Evolutionary conservation across 495 filamentous ascomycete species (phyloP).

Genomic region (Tirmania nivea): DNA sequence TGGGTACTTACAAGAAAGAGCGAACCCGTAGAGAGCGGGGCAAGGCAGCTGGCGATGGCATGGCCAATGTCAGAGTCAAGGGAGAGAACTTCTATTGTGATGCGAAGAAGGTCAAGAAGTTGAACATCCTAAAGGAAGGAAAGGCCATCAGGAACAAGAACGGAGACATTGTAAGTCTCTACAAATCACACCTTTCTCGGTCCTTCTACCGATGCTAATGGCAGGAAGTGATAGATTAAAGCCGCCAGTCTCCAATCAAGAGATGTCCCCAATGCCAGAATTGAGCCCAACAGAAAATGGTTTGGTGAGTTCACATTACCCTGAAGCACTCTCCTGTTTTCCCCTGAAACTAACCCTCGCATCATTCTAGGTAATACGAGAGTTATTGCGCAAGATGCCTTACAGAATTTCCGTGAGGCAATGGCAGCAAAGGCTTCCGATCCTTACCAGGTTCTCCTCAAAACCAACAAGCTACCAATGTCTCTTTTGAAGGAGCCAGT

Average conservation of each 20-base stretch:
- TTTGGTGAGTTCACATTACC: constrained; percentile 23
- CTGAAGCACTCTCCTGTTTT: neutral
- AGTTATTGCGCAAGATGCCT: constrained; percentile 45
- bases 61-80: constrained; percentile 75
- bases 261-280: constrained; percentile 57
- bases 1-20: constrained; percentile 97
- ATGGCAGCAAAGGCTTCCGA: constrained; percentile 77
- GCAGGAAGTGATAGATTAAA: constrained; percentile 32
- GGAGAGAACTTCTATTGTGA: constrained; percentile 90
- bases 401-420: constrained; percentile 70
- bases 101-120: constrained; percentile 64
- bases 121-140: constrained; percentile 77
- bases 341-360: no score
- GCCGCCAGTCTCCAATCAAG: constrained; percentile 66
- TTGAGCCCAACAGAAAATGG: constrained; percentile 88
- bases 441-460: constrained; percentile 77
- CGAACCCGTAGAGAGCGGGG: constrained; percentile 38
- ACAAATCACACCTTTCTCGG: neutral
- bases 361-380: constrained; percentile 31
- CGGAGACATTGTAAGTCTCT: constrained; percentile 26
- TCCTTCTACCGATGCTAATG: neutral
- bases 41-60: constrained; percentile 73
- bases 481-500: constrained; percentile 13
- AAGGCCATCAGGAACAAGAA: constrained; percentile 50
- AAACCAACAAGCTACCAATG: constrained; percentile 87